Evolutionary conservation across 257 asterid genomes (phyloP), one percentile per base, ranked within the genome.

Genomic region (Osmanthus fragrans): DNA sequence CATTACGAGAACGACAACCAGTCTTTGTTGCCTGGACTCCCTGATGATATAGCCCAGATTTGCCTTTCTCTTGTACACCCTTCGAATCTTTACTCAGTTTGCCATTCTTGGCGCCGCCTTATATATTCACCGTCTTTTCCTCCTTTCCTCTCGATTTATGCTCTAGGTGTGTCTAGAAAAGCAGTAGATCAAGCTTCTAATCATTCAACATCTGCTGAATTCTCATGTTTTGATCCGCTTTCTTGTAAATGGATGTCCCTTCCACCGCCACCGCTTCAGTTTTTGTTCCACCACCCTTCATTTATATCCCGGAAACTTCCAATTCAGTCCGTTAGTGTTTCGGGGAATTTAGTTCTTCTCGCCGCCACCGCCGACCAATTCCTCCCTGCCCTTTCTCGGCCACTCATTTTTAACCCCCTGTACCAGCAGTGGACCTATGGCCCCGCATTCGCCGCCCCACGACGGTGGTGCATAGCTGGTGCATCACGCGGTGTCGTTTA

Each of bases 401-500:
- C 97, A 3, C 69, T 94, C 8, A 40, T 92, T 25, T 92, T 90
- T 81, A 80, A 86, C 54, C 90, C 98, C 3, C 0, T 36, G 16
- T 72, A 79, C 0, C 12, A 45, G 4, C 67, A 68, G 0, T 94
- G 98, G 98, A 29, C 37, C 13, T 80, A 58, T 36, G 97, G 97
- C 0, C 98, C 96, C 0, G 84, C 78, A 0, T 79, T 94, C 16
- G n/a, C 81, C 18, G 11, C 82, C 10, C 96, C 98, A 0, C 90
- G 97, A 1, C 87, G 98, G 5, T 94, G 97, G 97, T 94, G 98
- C 83, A 93, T 85, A 3, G 87, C 92, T 0, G 98, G 98, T 19
- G 77, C 82, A 0, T 71, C 80, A 0, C 40, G 81, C 2, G 81
- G 87, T 0, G 68, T 77, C 5, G 84, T 94, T 1, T 91, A 85